These are phyloP conservation scores for Termitomyces sp. DNA, from an alignment of 768 basidiomycete genomes.

Conservation along the genomic window DNA sequence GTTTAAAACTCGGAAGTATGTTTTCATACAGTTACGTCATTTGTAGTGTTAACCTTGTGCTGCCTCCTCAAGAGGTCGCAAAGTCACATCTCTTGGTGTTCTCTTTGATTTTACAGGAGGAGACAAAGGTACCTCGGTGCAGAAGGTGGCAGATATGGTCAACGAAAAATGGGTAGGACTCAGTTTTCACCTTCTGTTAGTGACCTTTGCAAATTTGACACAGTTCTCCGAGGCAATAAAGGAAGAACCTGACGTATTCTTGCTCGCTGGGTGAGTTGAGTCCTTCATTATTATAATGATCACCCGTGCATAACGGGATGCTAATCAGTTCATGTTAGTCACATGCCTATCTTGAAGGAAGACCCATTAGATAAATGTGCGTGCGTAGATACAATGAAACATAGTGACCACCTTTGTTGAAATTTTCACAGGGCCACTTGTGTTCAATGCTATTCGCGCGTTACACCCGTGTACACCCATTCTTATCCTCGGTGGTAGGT, in stretches of 20 bases:
- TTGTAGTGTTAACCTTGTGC: background rate
- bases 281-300: background rate
- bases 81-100: slow-evolving; percentile 77
- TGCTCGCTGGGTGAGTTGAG: slow-evolving; percentile 56
- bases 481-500: slow-evolving; percentile 69
- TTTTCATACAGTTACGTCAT: background rate
- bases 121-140: slow-evolving; percentile 67
- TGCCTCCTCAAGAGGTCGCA: slow-evolving; percentile 42
- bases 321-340: slow-evolving; percentile 33
- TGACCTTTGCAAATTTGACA: background rate
- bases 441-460: slow-evolving; percentile 69
- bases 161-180: slow-evolving; percentile 66
- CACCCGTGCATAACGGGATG: background rate
- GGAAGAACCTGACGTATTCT: slow-evolving; percentile 80
- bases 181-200: background rate
- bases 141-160: slow-evolving; percentile 68
- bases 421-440: slow-evolving; percentile 49
- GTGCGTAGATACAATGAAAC: background rate
- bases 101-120: slow-evolving; percentile 75
- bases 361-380: slow-evolving; percentile 45
- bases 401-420: background rate
- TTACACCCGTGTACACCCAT: slow-evolving; percentile 76
- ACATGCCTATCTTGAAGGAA: slow-evolving; percentile 71
- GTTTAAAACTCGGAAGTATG: slow-evolving; percentile 70
- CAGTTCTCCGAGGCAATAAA: slow-evolving; percentile 76